Evolutionary conservation across 257 asterid species (phyloP).

Genomic region (Solanum pennellii): DNA sequence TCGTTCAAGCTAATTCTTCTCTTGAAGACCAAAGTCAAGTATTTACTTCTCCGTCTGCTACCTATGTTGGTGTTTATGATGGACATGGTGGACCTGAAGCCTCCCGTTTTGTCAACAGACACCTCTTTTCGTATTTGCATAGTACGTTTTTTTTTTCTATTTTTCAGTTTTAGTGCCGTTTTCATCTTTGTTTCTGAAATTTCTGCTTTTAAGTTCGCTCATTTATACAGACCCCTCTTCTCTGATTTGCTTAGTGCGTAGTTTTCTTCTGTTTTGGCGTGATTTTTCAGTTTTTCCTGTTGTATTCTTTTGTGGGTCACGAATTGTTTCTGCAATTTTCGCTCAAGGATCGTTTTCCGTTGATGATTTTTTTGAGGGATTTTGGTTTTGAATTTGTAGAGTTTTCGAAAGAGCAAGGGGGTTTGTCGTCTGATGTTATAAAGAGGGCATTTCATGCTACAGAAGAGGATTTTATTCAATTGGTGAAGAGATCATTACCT

Average conservation of each 20-base stretch:
- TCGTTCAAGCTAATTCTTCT: slow-evolving; percentile 82
- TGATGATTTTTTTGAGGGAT: neutral
- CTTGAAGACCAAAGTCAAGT: slow-evolving; percentile 95
- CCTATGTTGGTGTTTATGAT: slow-evolving; percentile 87
- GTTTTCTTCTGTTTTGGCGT: no score
- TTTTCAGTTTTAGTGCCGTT: neutral
- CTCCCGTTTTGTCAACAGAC: slow-evolving; percentile 74
- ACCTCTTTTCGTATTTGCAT: slow-evolving; percentile 66
- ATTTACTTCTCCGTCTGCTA: slow-evolving; percentile 79
- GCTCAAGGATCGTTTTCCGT: neutral
- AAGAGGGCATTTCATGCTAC: slow-evolving; percentile 81
- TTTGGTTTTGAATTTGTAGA: slow-evolving; percentile 30
- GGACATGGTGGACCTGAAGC: slow-evolving; percentile 99
- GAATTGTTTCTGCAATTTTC: neutral
- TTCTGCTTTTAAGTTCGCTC: neutral
- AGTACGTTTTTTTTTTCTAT: slow-evolving; percentile 20
- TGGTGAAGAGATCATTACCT: slow-evolving; percentile 61
- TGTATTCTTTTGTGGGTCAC: neutral
- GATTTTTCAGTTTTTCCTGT: neutral
- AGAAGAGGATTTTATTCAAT: slow-evolving; percentile 77
- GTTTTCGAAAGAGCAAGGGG: slow-evolving; percentile 80
- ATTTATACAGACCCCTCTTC: neutral
- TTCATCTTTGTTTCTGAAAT: neutral
- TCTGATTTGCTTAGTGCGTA: neutral
- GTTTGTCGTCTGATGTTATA: slow-evolving; percentile 69